These are phyloP conservation scores for Sporothrix variecibatus DNA, from an alignment of 2,329 filamentous ascomycete species.

Conservation along the genomic window DNA sequence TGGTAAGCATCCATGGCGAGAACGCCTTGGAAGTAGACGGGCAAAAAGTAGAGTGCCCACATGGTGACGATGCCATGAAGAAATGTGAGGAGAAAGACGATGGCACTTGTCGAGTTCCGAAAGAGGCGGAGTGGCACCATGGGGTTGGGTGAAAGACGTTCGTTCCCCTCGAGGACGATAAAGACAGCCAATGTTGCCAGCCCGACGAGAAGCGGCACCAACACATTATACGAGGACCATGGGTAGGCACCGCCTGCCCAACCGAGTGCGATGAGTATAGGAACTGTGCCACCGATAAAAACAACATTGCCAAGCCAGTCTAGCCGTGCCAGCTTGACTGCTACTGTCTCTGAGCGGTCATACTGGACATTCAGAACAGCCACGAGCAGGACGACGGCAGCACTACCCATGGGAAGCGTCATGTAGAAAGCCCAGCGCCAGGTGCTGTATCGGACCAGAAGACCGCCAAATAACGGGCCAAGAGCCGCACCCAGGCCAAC, in stretches of 20 bases:
- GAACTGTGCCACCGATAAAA: not conserved
- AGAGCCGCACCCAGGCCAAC: conserved; percentile 25
- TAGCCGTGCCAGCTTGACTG: not conserved
- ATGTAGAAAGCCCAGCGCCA: conserved; percentile 46
- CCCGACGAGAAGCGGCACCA: not conserved
- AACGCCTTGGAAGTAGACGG: conserved; percentile 50
- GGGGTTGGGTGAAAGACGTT: not conserved
- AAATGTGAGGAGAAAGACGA: conserved; percentile 37
- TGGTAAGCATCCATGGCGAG: conserved; percentile 37
- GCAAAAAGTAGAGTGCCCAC: conserved; percentile 45
- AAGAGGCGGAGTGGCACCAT: not conserved
- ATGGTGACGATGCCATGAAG: conserved; percentile 39
- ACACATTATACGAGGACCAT: not conserved
- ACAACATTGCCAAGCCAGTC: not conserved
- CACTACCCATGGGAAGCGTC: conserved; percentile 42
- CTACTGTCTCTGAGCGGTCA: not conserved
- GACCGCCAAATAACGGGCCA: conserved; percentile 31
- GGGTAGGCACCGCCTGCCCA: not conserved
- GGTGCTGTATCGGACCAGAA: conserved; percentile 21
- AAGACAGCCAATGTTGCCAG: not conserved
- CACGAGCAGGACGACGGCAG: conserved; percentile 38
- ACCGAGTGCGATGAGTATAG: not conserved
- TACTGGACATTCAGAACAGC: conserved; percentile 34
- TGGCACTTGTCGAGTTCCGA: not conserved
- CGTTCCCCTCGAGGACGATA: not conserved